Percentiles rank a stretch among this genome's conserved stretches.
phyloP scores from a whole-genome alignment of 176 grass and related monocot species.

The Poa pratensis region DNA sequence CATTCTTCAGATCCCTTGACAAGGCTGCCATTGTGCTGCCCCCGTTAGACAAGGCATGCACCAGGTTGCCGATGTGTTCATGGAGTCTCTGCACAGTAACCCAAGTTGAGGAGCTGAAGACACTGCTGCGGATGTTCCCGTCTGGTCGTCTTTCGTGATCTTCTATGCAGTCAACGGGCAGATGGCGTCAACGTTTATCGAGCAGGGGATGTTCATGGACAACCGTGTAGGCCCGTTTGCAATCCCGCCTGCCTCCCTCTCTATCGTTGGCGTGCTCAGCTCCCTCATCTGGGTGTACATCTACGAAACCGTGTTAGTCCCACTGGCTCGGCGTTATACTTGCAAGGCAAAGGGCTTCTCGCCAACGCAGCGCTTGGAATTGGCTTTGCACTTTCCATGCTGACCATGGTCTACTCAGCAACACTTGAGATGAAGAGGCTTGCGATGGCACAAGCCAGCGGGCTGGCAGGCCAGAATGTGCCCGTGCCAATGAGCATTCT shows the following conservation, averaged over 20 bases:
- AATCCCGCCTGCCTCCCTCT: conserved; percentile 46
- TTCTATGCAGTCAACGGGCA: not conserved
- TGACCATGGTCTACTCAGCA: conserved; percentile 41
- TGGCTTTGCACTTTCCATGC: conserved; percentile 44
- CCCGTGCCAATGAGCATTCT: conserved; percentile 32
- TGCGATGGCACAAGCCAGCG: not conserved
- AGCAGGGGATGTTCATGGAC: conserved; percentile 51
- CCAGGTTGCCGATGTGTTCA: not conserved
- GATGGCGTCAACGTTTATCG: conserved; percentile 15
- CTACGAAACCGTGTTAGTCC: conserved; percentile 48
- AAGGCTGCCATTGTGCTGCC: not conserved
- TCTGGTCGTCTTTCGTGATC: conserved; percentile 1
- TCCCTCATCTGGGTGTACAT: conserved; percentile 39
- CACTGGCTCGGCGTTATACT: conserved; percentile 34
- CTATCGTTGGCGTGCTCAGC: conserved; percentile 39
- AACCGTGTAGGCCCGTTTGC: conserved; percentile 36
- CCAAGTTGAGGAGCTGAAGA: conserved; percentile 27
- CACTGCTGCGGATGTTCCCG: conserved; percentile 1
- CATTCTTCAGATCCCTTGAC: conserved; percentile 11
- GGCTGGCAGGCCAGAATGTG: not conserved
- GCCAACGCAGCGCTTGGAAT: conserved; percentile 45
- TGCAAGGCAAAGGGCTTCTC: conserved; percentile 45
- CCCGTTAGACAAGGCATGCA: not conserved
- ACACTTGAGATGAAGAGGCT: conserved; percentile 50
- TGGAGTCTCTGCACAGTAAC: conserved; percentile 22